phyloP scores from a whole-genome alignment of 768 basidiomycete species.

The Fomitopsis serialis region DNA sequence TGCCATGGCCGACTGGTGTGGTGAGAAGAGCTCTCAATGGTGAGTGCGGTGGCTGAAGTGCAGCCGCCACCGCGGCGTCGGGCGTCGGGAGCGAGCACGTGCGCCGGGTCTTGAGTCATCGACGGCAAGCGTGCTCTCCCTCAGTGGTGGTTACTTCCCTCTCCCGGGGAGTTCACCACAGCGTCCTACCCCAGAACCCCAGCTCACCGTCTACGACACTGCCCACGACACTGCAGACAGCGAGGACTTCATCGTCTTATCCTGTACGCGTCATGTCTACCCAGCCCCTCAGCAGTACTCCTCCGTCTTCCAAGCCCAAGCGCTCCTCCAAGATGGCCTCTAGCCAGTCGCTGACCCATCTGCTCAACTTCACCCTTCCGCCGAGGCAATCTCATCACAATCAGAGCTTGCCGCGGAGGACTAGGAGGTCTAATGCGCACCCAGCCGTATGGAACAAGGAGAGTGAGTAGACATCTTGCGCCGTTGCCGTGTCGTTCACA shows the following conservation, averaged over 20 bases:
- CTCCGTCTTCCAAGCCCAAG: slow-evolving; percentile 39
- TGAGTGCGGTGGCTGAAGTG: too few relatives aligned
- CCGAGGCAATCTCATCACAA: slow-evolving; percentile 68
- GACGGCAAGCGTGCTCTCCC: slow-evolving; percentile 6
- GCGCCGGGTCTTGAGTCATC: slow-evolving; percentile 24
- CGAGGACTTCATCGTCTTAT: slow-evolving; percentile 23
- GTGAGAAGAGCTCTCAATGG: too few relatives aligned
- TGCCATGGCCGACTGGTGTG: slow-evolving; percentile 48
- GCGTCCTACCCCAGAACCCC: background rate
- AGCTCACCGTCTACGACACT: background rate
- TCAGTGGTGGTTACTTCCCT: slow-evolving; percentile 33
- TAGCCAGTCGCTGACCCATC: slow-evolving; percentile 69
- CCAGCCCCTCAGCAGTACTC: slow-evolving; percentile 5
- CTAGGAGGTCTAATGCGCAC: slow-evolving; percentile 58
- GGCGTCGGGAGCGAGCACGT: slow-evolving; percentile 19
- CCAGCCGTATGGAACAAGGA: slow-evolving; percentile 86
- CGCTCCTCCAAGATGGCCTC: slow-evolving; percentile 66
- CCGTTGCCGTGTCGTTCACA: slow-evolving; percentile 4
- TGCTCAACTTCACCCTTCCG: slow-evolving; percentile 92
- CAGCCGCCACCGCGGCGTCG: background rate
- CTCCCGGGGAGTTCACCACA: slow-evolving; percentile 38
- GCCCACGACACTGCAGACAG: slow-evolving; percentile 4
- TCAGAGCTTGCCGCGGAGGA: slow-evolving; percentile 63
- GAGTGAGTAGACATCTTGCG: slow-evolving; percentile 51
- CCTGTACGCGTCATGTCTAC: slow-evolving; percentile 19